Conservation (phyloP, 257 asterid genomes). For the Dorcoceras hygrometricum region DNA sequence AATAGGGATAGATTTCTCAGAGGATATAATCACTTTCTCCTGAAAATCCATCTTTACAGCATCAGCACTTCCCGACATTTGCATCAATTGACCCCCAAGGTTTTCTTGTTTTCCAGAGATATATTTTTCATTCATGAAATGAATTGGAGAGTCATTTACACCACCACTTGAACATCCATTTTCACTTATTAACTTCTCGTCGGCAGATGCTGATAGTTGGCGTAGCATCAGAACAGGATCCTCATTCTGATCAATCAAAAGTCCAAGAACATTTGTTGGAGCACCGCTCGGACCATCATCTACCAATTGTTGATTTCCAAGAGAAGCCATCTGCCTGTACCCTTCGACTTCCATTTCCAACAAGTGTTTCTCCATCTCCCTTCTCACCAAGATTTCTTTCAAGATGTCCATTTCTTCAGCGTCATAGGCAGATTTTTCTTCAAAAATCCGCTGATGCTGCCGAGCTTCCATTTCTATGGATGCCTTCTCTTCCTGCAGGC, state of each 20-base stretch:
- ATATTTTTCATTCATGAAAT: constrained; percentile 23
- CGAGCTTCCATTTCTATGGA: constrained; percentile 84
- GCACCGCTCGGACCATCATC: constrained; percentile 21
- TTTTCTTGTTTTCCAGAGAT: constrained; percentile 23
- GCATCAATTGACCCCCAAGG: constrained; percentile 11
- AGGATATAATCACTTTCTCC: constrained; percentile 54
- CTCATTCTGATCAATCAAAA: constrained; percentile 35
- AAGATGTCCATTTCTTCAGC: constrained; percentile 86
- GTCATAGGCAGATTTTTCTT: constrained; percentile 81
- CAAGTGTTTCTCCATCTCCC: constrained; percentile 76
- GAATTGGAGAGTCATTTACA: constrained; percentile 22
- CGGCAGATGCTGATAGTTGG: constrained; percentile 39
- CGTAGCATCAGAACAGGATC: constrained; percentile 44
- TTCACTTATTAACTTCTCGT: constrained; percentile 33
- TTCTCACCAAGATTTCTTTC: constrained; percentile 63
- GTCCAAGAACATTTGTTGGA: constrained; percentile 13
- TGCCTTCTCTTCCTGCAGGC: constrained; percentile 92
- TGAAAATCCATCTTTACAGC: constrained; percentile 30
- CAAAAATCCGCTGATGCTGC: constrained; percentile 75
- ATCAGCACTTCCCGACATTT: constrained; percentile 12
- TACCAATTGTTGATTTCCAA: constrained; percentile 34
- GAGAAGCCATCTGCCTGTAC: constrained; percentile 40
- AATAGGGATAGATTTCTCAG: constrained; percentile 20
- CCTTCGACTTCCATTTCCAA: constrained; percentile 79
- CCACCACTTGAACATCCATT: constrained; percentile 21